Evolutionary conservation across 2,329 filamentous ascomycete genomes (phyloP).

Genomic region (Claviceps maximensis): DNA sequence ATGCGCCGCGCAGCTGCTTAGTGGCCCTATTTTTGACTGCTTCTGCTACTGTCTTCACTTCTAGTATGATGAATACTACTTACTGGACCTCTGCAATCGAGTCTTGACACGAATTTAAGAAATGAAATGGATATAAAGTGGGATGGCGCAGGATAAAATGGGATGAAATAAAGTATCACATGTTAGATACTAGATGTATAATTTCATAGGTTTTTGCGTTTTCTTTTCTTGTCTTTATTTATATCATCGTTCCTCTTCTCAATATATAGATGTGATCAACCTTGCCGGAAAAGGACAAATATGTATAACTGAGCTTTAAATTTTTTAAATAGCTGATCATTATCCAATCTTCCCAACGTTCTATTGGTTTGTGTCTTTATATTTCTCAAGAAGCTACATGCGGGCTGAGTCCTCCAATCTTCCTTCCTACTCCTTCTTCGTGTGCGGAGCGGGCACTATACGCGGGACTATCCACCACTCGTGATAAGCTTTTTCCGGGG

Average conservation of each 20-base stretch:
- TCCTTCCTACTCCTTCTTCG: not conserved
- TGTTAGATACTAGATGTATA: not conserved
- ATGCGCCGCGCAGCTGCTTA: conserved; percentile 19
- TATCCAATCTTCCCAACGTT: not conserved
- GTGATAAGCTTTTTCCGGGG: conserved; percentile 42
- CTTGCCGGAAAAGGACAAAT: no score
- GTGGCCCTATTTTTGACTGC: not conserved
- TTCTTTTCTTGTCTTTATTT: not conserved
- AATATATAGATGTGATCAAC: no score
- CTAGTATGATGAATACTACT: no score
- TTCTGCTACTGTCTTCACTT: not conserved
- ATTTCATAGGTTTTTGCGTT: not conserved
- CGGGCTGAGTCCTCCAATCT: not conserved
- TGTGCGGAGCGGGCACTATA: conserved; percentile 16
- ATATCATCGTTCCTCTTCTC: no score
- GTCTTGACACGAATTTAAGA: no score
- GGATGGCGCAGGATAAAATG: not conserved
- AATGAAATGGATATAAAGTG: no score
- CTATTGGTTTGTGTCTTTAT: not conserved
- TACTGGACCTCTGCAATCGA: not conserved
- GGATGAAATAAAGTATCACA: not conserved
- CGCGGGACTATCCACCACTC: conserved; percentile 53
- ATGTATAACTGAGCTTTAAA: no score
- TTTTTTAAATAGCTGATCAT: no score
- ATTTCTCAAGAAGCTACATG: not conserved